These are phyloP conservation scores for Microsporum audouinii DNA, from an alignment of 2,329 filamentous ascomycete species.

Conservation along the genomic window DNA sequence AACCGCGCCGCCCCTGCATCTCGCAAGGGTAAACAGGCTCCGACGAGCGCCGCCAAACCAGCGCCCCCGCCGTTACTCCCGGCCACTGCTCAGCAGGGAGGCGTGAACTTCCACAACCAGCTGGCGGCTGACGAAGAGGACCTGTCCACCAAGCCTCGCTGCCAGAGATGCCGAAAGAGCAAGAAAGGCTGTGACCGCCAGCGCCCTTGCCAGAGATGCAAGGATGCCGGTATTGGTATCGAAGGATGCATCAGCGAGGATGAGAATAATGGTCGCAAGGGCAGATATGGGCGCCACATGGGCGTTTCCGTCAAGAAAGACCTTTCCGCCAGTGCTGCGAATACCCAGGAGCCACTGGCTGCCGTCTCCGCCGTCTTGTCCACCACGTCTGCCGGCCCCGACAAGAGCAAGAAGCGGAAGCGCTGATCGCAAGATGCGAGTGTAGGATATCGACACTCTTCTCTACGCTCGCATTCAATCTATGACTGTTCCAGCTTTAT, in stretches of 20 bases:
- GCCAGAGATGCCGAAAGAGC: conserved; percentile 96
- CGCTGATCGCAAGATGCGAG: conserved; percentile 30
- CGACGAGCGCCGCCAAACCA: conserved; percentile 22
- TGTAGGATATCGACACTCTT: not conserved
- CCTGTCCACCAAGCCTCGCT: conserved; percentile 87
- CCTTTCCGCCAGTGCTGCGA: conserved; percentile 30
- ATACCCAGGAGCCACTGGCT: conserved; percentile 42
- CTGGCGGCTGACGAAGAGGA: conserved; percentile 69
- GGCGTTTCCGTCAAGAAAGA: conserved; percentile 54
- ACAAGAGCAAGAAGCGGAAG: conserved; percentile 62
- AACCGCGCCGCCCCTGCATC: conserved; percentile 21
- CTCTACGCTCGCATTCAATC: not conserved
- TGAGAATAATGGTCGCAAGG: conserved; percentile 92
- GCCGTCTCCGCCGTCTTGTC: conserved; percentile 22
- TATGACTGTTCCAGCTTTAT: not conserved
- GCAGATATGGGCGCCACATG: conserved; percentile 68
- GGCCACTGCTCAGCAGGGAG: conserved; percentile 41
- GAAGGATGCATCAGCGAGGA: conserved; percentile 97
- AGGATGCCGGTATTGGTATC: conserved; percentile 83
- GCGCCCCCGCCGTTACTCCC: conserved; percentile 49
- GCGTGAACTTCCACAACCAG: conserved; percentile 51
- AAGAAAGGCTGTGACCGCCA: conserved; percentile 99
- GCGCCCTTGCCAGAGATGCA: conserved; percentile 86
- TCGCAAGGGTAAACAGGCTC: conserved; percentile 30
- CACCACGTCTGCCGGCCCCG: conserved; percentile 28